Conservation (phyloP, 2,329 filamentous ascomycete species). For the Colletotrichum destructivum region DNA sequence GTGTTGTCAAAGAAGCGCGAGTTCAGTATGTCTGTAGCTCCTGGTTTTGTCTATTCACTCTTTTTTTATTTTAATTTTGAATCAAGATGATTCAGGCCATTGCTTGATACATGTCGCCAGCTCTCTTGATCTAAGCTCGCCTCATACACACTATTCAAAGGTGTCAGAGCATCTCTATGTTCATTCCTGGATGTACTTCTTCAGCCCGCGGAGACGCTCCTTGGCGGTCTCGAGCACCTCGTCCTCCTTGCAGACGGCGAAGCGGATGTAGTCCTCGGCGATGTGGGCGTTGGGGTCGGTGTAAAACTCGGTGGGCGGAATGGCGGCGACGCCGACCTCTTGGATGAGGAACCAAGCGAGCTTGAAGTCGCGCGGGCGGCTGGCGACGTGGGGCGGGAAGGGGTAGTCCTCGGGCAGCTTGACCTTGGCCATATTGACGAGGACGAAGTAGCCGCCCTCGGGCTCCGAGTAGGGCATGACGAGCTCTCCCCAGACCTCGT, state of each 20-base stretch:
- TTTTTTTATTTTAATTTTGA: background rate
- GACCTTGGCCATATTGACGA: slow-evolving; percentile 93
- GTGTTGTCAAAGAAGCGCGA: background rate
- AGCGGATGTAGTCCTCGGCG: slow-evolving; percentile 93
- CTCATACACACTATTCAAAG: background rate
- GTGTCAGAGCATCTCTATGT: background rate
- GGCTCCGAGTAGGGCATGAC: slow-evolving; percentile 88
- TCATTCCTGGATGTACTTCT: slow-evolving; percentile 72
- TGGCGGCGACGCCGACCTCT: slow-evolving; percentile 94
- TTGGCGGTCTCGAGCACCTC: slow-evolving; percentile 86
- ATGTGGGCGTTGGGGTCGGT: slow-evolving; percentile 86
- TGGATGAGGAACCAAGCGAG: slow-evolving; percentile 97
- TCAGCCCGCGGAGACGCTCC: slow-evolving; percentile 79
- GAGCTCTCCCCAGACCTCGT: slow-evolving; percentile 83
- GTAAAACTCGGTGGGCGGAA: slow-evolving; percentile 98
- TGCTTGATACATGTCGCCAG: background rate
- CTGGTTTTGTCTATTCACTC: slow-evolving; percentile 29
- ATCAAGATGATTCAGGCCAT: background rate
- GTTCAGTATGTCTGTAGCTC: background rate
- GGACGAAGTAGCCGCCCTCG: slow-evolving; percentile 97
- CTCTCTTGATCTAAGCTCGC: background rate
- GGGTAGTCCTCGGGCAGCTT: slow-evolving; percentile 86
- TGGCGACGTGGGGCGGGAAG: slow-evolving; percentile 91
- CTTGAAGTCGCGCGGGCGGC: slow-evolving; percentile 92
- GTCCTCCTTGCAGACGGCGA: slow-evolving; percentile 97